These are phyloP conservation scores for Larix sibirica DNA, from an alignment of 83 land plant species.

Conservation along the genomic window DNA sequence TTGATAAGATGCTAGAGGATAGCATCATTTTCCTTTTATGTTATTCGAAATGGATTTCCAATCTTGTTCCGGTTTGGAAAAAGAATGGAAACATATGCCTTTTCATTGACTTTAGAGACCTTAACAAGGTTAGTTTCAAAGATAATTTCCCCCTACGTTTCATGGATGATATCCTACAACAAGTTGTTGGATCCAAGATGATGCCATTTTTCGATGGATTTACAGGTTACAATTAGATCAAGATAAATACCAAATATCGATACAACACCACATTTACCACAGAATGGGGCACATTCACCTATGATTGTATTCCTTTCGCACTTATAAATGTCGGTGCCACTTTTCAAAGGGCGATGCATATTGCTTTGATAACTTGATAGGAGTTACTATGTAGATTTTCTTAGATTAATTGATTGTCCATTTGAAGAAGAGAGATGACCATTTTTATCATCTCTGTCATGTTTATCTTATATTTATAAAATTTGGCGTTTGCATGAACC, in stretches of 20 bases:
- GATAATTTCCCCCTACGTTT: neutral
- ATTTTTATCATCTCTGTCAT: too few relatives aligned
- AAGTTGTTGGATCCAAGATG: neutral
- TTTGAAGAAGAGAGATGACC: neutral
- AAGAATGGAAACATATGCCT: neutral
- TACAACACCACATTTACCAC: neutral
- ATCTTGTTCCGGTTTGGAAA: neutral
- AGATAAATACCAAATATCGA: neutral
- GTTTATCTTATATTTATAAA: neutral
- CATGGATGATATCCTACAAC: neutral
- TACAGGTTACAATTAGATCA: neutral
- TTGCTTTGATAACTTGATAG: neutral
- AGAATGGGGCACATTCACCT: neutral
- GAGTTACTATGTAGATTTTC: too few relatives aligned
- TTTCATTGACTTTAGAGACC: too few relatives aligned
- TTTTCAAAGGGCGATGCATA: neutral
- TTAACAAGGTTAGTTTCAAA: neutral
- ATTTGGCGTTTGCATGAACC: neutral
- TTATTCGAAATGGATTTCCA: neutral
- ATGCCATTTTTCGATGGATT: neutral
- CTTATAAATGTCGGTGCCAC: neutral
- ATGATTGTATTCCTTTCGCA: neutral
- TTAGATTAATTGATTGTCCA: neutral
- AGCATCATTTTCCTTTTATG: neutral
- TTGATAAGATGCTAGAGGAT: neutral